Conservation (phyloP, 768 basidiomycete species). For the Serpula lacrymans region DNA sequence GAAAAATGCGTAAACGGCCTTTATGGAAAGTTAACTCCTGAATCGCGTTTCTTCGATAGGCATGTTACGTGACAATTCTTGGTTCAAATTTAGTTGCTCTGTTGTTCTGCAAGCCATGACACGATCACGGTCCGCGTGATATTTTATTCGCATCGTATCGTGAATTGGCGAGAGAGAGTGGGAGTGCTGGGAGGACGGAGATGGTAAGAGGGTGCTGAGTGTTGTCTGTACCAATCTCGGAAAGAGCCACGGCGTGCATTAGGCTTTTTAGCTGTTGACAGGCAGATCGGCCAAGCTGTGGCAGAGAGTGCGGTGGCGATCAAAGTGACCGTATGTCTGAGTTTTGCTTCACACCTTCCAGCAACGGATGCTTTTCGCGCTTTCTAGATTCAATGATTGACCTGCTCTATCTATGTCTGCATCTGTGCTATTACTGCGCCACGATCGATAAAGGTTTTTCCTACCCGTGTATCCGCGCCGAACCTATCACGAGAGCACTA, state of each 20-base stretch:
- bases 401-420: slow-evolving; percentile 9
- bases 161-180: too few relatives aligned
- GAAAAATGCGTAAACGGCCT: slow-evolving; percentile 81
- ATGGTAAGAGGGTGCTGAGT: too few relatives aligned
- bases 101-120: slow-evolving; percentile 7
- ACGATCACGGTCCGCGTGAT: too few relatives aligned
- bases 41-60: slow-evolving; percentile 27
- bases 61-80: slow-evolving; percentile 25
- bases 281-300: too few relatives aligned
- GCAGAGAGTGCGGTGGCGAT: too few relatives aligned
- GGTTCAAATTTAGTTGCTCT: slow-evolving; percentile 14
- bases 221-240: too few relatives aligned
- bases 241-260: too few relatives aligned
- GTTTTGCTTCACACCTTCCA: too few relatives aligned
- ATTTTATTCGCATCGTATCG: too few relatives aligned
- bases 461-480: slow-evolving; percentile 48
- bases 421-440: slow-evolving; percentile 42
- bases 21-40: slow-evolving; percentile 82
- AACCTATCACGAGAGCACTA: slow-evolving; percentile 49
- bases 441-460: slow-evolving; percentile 43
- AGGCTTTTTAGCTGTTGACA: too few relatives aligned
- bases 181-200: too few relatives aligned
- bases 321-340: too few relatives aligned
- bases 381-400: slow-evolving; percentile 13
- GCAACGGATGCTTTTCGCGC: slow-evolving; percentile 14